Evolutionary conservation across 192 early-diverging fungal genomes (phyloP).

Genomic region (Phlyctochytrium arcticum): DNA sequence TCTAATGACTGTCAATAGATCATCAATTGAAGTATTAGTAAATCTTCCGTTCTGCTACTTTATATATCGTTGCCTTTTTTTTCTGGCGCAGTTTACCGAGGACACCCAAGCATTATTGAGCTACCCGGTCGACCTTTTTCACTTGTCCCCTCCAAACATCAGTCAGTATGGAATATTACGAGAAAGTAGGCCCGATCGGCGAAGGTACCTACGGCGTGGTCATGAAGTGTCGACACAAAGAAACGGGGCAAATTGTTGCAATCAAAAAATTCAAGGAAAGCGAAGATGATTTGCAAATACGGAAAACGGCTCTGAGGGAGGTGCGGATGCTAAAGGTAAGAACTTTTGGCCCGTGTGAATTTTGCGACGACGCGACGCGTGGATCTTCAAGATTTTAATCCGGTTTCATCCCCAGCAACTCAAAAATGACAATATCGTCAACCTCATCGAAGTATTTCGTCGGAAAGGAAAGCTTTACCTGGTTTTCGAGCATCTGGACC

Average conservation of each 20-base stretch:
- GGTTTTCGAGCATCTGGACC: slow-evolving; percentile 64
- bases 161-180: slow-evolving; percentile 58
- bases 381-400: neutral
- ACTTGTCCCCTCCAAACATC: too few species aligned
- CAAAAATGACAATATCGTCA: slow-evolving; percentile 67
- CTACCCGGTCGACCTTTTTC: too few species aligned
- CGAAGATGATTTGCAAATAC: slow-evolving; percentile 62
- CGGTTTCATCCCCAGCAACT: slow-evolving; percentile 44
- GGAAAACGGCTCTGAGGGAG: slow-evolving; percentile 59
- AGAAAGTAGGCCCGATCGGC: slow-evolving; percentile 60
- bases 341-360: too few species aligned
- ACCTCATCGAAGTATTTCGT: slow-evolving; percentile 59
- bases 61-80: too few species aligned
- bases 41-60: too few species aligned
- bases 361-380: too few species aligned
- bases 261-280: slow-evolving; percentile 67
- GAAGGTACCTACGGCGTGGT: slow-evolving; percentile 66
- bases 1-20: too few species aligned
- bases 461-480: slow-evolving; percentile 63
- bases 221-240: slow-evolving; percentile 64
- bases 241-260: slow-evolving; percentile 60
- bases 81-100: too few species aligned
- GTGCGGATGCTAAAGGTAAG: slow-evolving; percentile 60
- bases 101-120: too few species aligned
- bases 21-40: too few species aligned